Evolutionary conservation across 2,329 filamentous ascomycete genomes (phyloP).

Genomic region (Mycogone perniciosa): DNA sequence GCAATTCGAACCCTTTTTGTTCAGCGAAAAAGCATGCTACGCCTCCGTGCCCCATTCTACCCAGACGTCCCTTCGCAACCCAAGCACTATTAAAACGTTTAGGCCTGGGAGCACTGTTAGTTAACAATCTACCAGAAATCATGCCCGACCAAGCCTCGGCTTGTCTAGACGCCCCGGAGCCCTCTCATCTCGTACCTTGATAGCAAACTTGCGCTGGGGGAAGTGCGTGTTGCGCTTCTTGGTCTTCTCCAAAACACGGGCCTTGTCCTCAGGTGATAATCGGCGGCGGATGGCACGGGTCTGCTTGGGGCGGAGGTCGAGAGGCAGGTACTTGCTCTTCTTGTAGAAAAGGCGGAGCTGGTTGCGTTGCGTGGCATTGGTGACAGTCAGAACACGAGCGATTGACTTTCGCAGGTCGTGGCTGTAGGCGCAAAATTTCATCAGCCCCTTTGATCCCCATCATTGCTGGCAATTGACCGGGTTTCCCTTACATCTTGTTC

Average conservation of each 20-base stretch:
- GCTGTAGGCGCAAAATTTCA: constrained; percentile 42
- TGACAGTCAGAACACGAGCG: constrained; percentile 96
- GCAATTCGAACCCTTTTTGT: constrained; percentile 29
- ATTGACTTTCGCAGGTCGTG: constrained; percentile 99
- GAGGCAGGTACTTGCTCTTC: constrained; percentile 98
- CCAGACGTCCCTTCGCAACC: constrained; percentile 25
- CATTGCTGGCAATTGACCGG: background rate
- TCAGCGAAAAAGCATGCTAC: constrained; percentile 32
- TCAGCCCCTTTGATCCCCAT: constrained; percentile 19
- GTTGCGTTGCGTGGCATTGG: constrained; percentile 98
- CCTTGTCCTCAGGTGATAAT: constrained; percentile 85
- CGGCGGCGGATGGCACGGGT: constrained; percentile 96
- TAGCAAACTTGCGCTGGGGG: constrained; percentile 96
- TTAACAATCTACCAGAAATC: background rate
- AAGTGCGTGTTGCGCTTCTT: constrained; percentile 96
- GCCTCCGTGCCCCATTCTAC: constrained; percentile 31
- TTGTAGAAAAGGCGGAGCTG: constrained; percentile 99
- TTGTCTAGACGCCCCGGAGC: background rate
- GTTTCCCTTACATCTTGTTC: constrained; percentile 77
- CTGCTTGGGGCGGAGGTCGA: constrained; percentile 97
- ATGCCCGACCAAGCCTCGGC: background rate
- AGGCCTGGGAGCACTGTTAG: constrained; percentile 19
- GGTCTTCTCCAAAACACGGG: constrained; percentile 81
- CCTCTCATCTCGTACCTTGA: constrained; percentile 64
- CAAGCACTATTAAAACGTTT: constrained; percentile 22